These are phyloP conservation scores for Epichloe hybrida DNA, from an alignment of 2,329 filamentous ascomycete species.

Conservation along the genomic window DNA sequence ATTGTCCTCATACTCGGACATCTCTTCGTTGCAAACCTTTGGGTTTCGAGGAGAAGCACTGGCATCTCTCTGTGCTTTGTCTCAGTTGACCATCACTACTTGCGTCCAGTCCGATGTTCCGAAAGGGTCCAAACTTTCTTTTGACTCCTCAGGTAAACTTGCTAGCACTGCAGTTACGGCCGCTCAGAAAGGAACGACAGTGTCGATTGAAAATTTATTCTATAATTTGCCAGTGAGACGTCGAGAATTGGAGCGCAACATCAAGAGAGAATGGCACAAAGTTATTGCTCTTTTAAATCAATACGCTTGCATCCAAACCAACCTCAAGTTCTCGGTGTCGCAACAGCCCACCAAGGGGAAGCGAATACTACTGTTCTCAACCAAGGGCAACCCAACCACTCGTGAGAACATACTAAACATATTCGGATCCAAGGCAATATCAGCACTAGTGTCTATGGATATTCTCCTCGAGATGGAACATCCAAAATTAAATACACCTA, in stretches of 20 bases:
- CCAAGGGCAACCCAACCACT: constrained; percentile 74
- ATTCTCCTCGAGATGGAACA: constrained; percentile 63
- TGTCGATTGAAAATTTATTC: constrained; percentile 74
- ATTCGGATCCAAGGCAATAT: constrained; percentile 81
- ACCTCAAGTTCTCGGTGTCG: constrained; percentile 77
- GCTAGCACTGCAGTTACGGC: constrained; percentile 62
- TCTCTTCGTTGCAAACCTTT: constrained; percentile 75
- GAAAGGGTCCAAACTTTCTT: constrained; percentile 73
- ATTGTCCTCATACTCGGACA: constrained; percentile 75
- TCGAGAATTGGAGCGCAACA: constrained; percentile 89
- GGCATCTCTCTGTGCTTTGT: constrained; percentile 85
- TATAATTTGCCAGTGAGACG: constrained; percentile 79
- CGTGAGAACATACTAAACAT: constrained; percentile 95
- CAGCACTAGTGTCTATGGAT: constrained; percentile 63
- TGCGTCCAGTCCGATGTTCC: constrained; percentile 69
- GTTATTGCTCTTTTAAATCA: constrained; percentile 78
- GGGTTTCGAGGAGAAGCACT: constrained; percentile 94
- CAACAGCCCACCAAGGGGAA: constrained; percentile 69
- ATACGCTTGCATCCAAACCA: constrained; percentile 84
- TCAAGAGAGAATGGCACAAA: constrained; percentile 90
- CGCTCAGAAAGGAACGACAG: constrained; percentile 76
- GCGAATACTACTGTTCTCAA: constrained; percentile 76
- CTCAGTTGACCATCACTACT: constrained; percentile 69
- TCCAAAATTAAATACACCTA: constrained; percentile 31
- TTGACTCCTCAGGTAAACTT: constrained; percentile 73